phyloP scores from a whole-genome alignment of 1,284 basidiomycete species.

The Fereydounia khargensis region DNA sequence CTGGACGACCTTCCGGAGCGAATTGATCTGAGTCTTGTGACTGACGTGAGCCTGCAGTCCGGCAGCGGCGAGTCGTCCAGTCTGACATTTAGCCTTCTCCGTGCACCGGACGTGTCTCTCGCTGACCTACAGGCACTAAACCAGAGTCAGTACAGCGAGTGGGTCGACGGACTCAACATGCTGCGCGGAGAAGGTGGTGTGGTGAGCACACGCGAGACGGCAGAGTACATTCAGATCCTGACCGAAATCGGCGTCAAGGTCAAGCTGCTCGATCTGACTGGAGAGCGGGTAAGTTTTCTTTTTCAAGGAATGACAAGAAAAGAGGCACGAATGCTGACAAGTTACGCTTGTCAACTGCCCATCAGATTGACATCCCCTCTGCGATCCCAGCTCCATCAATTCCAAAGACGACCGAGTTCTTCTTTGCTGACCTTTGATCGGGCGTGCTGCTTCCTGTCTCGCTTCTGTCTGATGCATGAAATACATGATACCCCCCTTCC shows the following conservation, averaged over 20 bases:
- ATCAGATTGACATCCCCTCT: slow-evolving; percentile 39
- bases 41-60: slow-evolving; percentile 19
- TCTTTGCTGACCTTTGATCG: slow-evolving; percentile 49
- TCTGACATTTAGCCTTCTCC: slow-evolving; percentile 35
- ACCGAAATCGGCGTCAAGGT: slow-evolving; percentile 94
- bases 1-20: slow-evolving; percentile 80
- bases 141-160: slow-evolving; percentile 82
- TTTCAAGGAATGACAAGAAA: too few relatives aligned
- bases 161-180: slow-evolving; percentile 93
- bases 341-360: neutral
- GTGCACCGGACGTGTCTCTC: slow-evolving; percentile 60
- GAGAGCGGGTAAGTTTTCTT: slow-evolving; percentile 18
- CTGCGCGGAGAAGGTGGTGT: slow-evolving; percentile 44
- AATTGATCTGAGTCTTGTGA: slow-evolving; percentile 56
- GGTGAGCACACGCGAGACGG: slow-evolving; percentile 48
- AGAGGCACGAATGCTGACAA: neutral
- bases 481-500: too few relatives aligned
- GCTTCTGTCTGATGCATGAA: too few relatives aligned
- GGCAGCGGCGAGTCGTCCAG: neutral
- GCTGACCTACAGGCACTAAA: slow-evolving; percentile 85
- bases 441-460: too few relatives aligned
- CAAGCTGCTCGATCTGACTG: slow-evolving; percentile 67
- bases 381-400: slow-evolving; percentile 30
- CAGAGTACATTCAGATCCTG: slow-evolving; percentile 59
- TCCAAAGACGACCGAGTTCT: slow-evolving; percentile 45